These are phyloP conservation scores for Meredithiella fracta DNA, from an alignment of 2,329 filamentous ascomycete genomes.

Conservation along the genomic window DNA sequence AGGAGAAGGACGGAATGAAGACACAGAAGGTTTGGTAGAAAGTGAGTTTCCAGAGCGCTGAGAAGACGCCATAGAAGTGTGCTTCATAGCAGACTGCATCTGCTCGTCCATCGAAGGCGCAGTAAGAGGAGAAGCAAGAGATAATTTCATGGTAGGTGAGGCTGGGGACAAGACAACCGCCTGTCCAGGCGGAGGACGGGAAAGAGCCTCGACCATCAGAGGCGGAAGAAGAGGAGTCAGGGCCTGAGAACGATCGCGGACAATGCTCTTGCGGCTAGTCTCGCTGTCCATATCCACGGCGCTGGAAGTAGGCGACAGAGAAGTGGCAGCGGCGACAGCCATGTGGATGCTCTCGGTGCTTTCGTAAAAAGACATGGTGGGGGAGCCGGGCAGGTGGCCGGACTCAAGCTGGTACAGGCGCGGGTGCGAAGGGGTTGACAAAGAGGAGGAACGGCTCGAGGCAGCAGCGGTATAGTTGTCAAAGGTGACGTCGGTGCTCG, in stretches of 20 bases:
- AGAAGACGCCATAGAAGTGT: conserved; percentile 23
- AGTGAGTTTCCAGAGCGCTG: conserved; percentile 32
- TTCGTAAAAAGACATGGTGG: conserved; percentile 46
- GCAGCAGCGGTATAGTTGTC: conserved; percentile 44
- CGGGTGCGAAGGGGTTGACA: conserved; percentile 43
- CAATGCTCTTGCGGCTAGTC: conserved; percentile 19
- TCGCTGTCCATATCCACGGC: conserved; percentile 26
- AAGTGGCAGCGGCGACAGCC: conserved; percentile 17
- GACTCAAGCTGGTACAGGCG: conserved; percentile 31
- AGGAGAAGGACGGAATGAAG: conserved; percentile 52
- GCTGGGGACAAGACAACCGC: conserved; percentile 30
- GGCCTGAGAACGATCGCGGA: conserved; percentile 43
- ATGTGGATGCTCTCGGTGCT: conserved; percentile 36
- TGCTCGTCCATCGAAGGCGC: conserved; percentile 34
- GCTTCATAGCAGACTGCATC: conserved; percentile 29
- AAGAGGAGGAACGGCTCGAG: conserved; percentile 60
- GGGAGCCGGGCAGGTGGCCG: conserved; percentile 38
- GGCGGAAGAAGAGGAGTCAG: conserved; percentile 77
- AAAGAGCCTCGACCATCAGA: conserved; percentile 40
- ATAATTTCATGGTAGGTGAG: conserved; percentile 26
- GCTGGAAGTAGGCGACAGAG: conserved; percentile 18
- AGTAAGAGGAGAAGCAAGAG: conserved; percentile 55
- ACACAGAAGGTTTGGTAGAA: conserved; percentile 51
- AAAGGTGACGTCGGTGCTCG: conserved; percentile 68
- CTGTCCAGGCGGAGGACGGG: conserved; percentile 7